Conservation (phyloP, 768 basidiomycete species). For the Dioszegia hungarica region DNA sequence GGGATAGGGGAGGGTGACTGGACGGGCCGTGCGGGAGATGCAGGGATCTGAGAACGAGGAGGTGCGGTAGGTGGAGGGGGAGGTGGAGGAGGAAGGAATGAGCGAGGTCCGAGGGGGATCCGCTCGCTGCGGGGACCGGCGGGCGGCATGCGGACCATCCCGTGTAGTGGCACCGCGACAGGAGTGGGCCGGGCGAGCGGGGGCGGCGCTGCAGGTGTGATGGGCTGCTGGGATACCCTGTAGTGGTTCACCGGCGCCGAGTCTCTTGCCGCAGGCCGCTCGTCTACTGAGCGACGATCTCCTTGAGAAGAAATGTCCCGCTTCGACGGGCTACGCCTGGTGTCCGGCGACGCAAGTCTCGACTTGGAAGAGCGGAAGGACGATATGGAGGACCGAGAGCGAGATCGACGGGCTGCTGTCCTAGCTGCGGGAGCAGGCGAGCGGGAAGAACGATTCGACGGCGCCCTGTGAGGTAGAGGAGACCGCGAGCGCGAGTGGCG, state of each 20-base stretch:
- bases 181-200: not conserved
- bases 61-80: not conserved
- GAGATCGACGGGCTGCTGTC: not conserved
- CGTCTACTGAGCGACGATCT: too few species aligned
- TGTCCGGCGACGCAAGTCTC: slow-evolving; percentile 1
- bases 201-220: not conserved
- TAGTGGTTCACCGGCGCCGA: too few species aligned
- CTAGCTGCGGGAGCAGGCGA: not conserved
- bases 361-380: slow-evolving; percentile 8
- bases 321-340: not conserved
- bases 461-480: not conserved
- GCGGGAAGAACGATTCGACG: not conserved
- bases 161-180: not conserved
- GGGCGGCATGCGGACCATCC: slow-evolving; percentile 16
- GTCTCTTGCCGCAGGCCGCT: too few species aligned
- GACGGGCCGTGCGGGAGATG: not conserved
- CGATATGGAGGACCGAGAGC: not conserved
- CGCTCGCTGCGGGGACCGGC: slow-evolving; percentile 27
- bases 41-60: not conserved
- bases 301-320: not conserved
- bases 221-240: too few species aligned
- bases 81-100: slow-evolving; percentile 5
- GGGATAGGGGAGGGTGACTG: not conserved
- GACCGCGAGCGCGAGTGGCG: slow-evolving; percentile 7
- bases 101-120: slow-evolving; percentile 20